These are phyloP conservation scores for Solanum appendiculatum DNA, from an alignment of 257 asterid species.

Conservation along the genomic window DNA sequence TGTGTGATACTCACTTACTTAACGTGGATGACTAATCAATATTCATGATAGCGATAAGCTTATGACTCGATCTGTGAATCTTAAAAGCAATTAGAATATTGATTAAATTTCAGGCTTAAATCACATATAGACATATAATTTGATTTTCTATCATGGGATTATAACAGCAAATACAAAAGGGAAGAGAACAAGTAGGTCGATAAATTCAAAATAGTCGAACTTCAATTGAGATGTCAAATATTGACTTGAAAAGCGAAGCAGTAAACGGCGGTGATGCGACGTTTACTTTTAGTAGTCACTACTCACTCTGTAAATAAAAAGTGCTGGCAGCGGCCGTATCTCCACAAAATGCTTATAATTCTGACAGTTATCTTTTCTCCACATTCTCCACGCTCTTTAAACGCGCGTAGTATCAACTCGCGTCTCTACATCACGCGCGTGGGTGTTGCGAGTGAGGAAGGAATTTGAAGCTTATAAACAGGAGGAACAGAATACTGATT, in stretches of 20 bases:
- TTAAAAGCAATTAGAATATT: too few relatives aligned
- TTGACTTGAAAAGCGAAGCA: too few relatives aligned
- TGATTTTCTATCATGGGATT: too few relatives aligned
- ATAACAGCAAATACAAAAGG: too few relatives aligned
- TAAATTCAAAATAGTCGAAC: too few relatives aligned
- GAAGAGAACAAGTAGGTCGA: too few relatives aligned
- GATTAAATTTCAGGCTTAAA: too few relatives aligned
- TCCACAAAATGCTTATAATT: background rate
- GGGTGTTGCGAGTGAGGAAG: background rate
- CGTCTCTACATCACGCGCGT: background rate
- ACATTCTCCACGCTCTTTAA: background rate
- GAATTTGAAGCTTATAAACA: background rate
- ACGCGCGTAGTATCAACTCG: background rate
- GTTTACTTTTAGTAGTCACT: background rate
- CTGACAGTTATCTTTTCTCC: background rate
- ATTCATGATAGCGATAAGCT: too few relatives aligned
- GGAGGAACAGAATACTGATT: background rate
- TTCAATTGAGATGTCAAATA: too few relatives aligned
- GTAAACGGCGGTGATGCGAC: background rate
- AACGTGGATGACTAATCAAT: background rate
- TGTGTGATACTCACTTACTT: background rate
- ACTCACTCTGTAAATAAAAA: background rate
- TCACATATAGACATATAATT: too few relatives aligned
- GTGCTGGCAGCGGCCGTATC: background rate
- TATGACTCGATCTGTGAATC: too few relatives aligned